Base-by-base conservation (phyloP, 2,329 filamentous ascomycete species). In the Fusarium annulatum region DNA sequence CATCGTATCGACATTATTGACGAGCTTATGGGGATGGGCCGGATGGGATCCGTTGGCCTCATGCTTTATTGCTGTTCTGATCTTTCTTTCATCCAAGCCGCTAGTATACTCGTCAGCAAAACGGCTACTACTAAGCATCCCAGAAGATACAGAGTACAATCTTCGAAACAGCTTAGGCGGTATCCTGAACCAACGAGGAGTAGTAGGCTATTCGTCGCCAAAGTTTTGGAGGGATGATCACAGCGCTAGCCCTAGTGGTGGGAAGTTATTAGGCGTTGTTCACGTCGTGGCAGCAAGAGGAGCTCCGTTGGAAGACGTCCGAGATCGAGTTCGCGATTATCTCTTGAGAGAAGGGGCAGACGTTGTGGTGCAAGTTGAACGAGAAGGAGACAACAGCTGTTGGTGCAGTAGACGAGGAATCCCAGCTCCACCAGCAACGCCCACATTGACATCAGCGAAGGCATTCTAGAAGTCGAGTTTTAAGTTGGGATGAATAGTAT, bases 11-110 rank as follows among this genome's bases (percentile, higher is more conserved):
- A 99, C 96, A 0, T 85, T 94, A 2, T 86, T 98, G 28, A 97
- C 97, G 1, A 92, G 97, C 79, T 91, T 94, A 77, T 93, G 94
- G 79, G 93, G 93, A 21, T 98, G 96, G 95, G 89, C 94, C 11
- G 94, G 96, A 30, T 99, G 96, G 90, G 96, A 99, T 80, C 96
- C 96, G 5, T 84, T 98, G 26, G 96, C 96, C 1, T 98, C 96
- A 0, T 97, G 95, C 81, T 88, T 98, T 67, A 99, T 99, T 75
- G 96, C 96, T 0, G 88, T 96, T 33, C 87, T 99, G 52, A 99
- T 99, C 74, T 95, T 98, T 81, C 88, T 93, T n/a, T 97, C 95
- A 14, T 94, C 96, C 0, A 90, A 96, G 36, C 96, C 96, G 2
- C 88, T 99, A 1, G 95, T 99, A 28, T 91, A 90, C 70, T 94